Evolutionary conservation across 176 grass and related monocot species (phyloP).

Genomic region (Sorghum bicolor): DNA sequence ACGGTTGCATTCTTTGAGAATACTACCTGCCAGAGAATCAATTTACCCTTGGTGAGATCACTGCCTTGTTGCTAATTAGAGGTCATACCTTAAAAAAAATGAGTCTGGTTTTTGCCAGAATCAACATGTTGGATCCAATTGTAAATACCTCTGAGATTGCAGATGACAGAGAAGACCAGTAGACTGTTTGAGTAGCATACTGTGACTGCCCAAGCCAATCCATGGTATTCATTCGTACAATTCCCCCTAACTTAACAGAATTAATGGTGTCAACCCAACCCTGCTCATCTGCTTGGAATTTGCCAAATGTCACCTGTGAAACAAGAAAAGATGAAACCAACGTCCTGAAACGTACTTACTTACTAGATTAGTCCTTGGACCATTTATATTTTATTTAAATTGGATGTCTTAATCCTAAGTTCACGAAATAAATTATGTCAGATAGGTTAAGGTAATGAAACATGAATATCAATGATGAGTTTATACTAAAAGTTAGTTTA

Average conservation of each 20-base stretch:
- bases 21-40: constrained; percentile 54
- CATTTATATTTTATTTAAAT: background rate
- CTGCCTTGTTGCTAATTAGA: background rate
- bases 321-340: constrained; percentile 23
- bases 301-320: constrained; percentile 72
- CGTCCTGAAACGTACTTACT: background rate
- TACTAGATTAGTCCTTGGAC: background rate
- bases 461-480: background rate
- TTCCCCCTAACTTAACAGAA: constrained; percentile 65
- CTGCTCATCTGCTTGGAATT: constrained; percentile 90
- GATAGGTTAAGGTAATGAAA: background rate
- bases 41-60: background rate
- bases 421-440: background rate
- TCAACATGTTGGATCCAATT: background rate
- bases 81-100: background rate
- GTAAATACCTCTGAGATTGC: constrained; percentile 73
- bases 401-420: background rate
- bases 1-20: constrained; percentile 78
- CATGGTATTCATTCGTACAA: constrained; percentile 79
- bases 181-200: constrained; percentile 60
- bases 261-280: constrained; percentile 88
- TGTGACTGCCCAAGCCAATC: constrained; percentile 91
- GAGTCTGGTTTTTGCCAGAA: background rate
- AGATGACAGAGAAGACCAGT: constrained; percentile 74
- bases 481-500: background rate